A percentile compares a stretch with the other conserved stretches of the same genome.
These are phyloP conservation scores for Boletellus sp. DNA, from an alignment of 768 basidiomycete genomes.

Conservation along the genomic window DNA sequence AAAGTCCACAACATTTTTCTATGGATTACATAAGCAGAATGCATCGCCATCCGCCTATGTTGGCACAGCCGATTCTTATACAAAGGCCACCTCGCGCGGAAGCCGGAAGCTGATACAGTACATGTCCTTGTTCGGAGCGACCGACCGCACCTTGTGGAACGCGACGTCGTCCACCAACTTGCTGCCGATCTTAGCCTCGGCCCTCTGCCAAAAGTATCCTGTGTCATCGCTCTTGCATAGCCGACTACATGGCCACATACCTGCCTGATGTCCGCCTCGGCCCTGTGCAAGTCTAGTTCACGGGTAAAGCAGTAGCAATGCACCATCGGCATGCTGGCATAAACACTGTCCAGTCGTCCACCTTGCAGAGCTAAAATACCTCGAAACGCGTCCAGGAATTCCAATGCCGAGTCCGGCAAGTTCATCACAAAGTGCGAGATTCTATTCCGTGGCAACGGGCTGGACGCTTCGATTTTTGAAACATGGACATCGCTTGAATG, in stretches of 20 bases:
- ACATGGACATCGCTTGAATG: neutral
- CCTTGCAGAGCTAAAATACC: slow-evolving; percentile 54
- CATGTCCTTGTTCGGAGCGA: slow-evolving; percentile 97
- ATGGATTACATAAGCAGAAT: slow-evolving; percentile 27
- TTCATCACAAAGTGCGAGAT: slow-evolving; percentile 98
- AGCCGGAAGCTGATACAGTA: slow-evolving; percentile 91
- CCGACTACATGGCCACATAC: slow-evolving; percentile 42
- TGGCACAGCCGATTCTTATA: slow-evolving; percentile 6
- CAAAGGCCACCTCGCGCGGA: slow-evolving; percentile 43
- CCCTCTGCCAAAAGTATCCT: slow-evolving; percentile 51
- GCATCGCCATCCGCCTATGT: slow-evolving; percentile 33
- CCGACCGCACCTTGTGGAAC: slow-evolving; percentile 81
- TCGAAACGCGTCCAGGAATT: slow-evolving; percentile 85
- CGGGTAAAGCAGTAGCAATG: slow-evolving; percentile 97
- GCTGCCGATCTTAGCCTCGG: slow-evolving; percentile 60
- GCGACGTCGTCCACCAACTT: slow-evolving; percentile 46
- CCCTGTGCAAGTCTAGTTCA: slow-evolving; percentile 64
- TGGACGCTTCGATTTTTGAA: slow-evolving; percentile 3
- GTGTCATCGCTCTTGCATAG: slow-evolving; percentile 7
- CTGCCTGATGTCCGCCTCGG: slow-evolving; percentile 74
- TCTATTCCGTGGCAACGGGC: slow-evolving; percentile 41
- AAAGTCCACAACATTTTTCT: neutral
- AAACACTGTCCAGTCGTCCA: slow-evolving; percentile 47
- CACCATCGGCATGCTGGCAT: slow-evolving; percentile 71
- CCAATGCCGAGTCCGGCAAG: slow-evolving; percentile 86